Conservation (phyloP, 2,329 filamentous ascomycete genomes). For the Cadophora sp. region DNA sequence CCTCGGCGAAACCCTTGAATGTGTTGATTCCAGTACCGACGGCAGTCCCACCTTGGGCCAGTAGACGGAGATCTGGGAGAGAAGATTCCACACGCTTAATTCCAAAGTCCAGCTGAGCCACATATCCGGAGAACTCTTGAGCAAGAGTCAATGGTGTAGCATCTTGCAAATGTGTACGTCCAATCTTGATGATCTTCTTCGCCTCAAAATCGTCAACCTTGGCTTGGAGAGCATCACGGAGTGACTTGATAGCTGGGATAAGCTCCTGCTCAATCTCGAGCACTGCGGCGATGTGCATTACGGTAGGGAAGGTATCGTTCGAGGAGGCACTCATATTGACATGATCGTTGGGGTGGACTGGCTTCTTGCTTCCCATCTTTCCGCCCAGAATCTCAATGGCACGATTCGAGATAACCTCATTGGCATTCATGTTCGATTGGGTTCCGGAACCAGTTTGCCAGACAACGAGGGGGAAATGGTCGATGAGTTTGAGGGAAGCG, state of each 20-base stretch:
- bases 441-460: slow-evolving; percentile 99
- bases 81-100: slow-evolving; percentile 85
- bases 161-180: slow-evolving; percentile 95
- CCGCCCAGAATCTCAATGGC: slow-evolving; percentile 98
- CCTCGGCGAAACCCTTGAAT: slow-evolving; percentile 93
- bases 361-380: slow-evolving; percentile 94
- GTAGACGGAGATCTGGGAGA: slow-evolving; percentile 82
- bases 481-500: slow-evolving; percentile 88
- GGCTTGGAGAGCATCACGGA: slow-evolving; percentile 82
- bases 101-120: slow-evolving; percentile 90
- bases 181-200: slow-evolving; percentile 97
- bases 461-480: slow-evolving; percentile 98
- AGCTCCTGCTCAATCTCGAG: slow-evolving; percentile 89
- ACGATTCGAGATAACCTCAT: slow-evolving; percentile 99
- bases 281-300: slow-evolving; percentile 99
- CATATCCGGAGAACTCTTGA: slow-evolving; percentile 98
- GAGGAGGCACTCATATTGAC: slow-evolving; percentile 99
- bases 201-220: slow-evolving; percentile 88
- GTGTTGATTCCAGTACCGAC: slow-evolving; percentile 98
- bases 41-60: slow-evolving; percentile 95
- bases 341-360: slow-evolving; percentile 98
- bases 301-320: slow-evolving; percentile 99
- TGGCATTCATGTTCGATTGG: slow-evolving; percentile 99
- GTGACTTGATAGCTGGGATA: slow-evolving; percentile 80
- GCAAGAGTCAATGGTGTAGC: slow-evolving; percentile 94